phyloP scores from a whole-genome alignment of 2,329 filamentous ascomycete genomes.

The Botrytis fragariae region DNA sequence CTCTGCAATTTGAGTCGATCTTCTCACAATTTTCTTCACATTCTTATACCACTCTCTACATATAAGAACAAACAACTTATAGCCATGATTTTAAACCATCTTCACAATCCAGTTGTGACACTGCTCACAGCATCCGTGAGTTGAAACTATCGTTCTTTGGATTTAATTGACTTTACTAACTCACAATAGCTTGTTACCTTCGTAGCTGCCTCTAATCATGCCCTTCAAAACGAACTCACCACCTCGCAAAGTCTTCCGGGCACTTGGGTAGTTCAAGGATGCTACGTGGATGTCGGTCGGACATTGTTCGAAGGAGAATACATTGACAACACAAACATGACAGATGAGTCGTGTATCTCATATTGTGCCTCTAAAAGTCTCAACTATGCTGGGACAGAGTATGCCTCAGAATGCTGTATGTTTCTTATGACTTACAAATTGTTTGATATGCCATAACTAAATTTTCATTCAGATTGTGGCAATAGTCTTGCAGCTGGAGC shows the following conservation, averaged over 20 bases:
- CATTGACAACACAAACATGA: constrained; percentile 28
- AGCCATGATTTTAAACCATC: neutral
- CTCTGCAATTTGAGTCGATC: neutral
- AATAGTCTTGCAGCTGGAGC: constrained; percentile 26
- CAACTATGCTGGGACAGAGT: constrained; percentile 36
- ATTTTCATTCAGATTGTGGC: constrained; percentile 27
- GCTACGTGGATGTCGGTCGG: constrained; percentile 30
- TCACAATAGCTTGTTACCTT: neutral
- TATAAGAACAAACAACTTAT: neutral
- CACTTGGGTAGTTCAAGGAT: constrained; percentile 33
- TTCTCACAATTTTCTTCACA: neutral
- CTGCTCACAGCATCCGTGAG: neutral
- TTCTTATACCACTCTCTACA: neutral
- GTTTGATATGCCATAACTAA: constrained; percentile 16
- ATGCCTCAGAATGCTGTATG: constrained; percentile 34
- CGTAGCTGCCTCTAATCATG: neutral
- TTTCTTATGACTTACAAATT: constrained; percentile 17
- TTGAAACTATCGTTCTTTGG: neutral
- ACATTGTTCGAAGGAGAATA: constrained; percentile 29
- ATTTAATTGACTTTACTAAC: neutral
- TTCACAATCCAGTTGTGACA: neutral
- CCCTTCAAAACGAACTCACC: neutral
- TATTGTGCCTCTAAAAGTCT: constrained; percentile 30
- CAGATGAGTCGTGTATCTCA: constrained; percentile 32
- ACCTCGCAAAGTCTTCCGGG: constrained; percentile 25